Conservation (phyloP, 2,329 filamentous ascomycete genomes). For the Diplodia sapinea region DNA sequence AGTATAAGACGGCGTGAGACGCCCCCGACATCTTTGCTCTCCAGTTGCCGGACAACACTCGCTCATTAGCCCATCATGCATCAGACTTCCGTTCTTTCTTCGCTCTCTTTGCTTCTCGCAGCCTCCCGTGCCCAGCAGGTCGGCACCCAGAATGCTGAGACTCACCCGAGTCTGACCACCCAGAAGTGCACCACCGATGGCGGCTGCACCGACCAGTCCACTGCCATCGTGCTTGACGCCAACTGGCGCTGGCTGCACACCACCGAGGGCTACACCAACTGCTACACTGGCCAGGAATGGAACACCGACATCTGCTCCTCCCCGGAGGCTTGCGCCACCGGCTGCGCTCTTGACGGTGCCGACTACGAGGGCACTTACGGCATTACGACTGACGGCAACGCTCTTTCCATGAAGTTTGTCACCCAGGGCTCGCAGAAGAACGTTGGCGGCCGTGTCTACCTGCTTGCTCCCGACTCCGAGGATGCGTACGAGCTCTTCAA, state of each 20-base stretch:
- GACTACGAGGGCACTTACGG: constrained; percentile 54
- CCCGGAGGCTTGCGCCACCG: constrained; percentile 46
- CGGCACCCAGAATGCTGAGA: constrained; percentile 50
- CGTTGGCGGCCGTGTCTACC: constrained; percentile 51
- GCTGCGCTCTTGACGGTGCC: constrained; percentile 52
- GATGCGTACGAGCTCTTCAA: constrained; percentile 52
- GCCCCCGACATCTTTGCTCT: background rate
- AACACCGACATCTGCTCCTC: constrained; percentile 50
- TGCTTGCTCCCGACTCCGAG: constrained; percentile 49
- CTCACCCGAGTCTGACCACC: constrained; percentile 50
- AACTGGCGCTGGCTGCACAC: constrained; percentile 60
- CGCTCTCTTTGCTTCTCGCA: constrained; percentile 47
- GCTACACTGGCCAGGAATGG: constrained; percentile 56
- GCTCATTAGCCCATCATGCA: constrained; percentile 42
- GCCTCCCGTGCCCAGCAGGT: constrained; percentile 51
- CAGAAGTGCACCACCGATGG: constrained; percentile 50
- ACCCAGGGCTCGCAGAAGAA: constrained; percentile 56
- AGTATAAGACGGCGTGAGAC: constrained; percentile 1
- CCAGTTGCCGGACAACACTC: constrained; percentile 26
- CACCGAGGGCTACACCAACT: constrained; percentile 54
- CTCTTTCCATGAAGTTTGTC: constrained; percentile 63
- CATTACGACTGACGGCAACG: constrained; percentile 58
- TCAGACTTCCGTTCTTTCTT: constrained; percentile 48
- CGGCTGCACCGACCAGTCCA: constrained; percentile 47
- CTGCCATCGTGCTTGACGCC: constrained; percentile 51